These are phyloP conservation scores for Penicillium sp. DNA, from an alignment of 2,329 filamentous ascomycete species.

Conservation along the genomic window DNA sequence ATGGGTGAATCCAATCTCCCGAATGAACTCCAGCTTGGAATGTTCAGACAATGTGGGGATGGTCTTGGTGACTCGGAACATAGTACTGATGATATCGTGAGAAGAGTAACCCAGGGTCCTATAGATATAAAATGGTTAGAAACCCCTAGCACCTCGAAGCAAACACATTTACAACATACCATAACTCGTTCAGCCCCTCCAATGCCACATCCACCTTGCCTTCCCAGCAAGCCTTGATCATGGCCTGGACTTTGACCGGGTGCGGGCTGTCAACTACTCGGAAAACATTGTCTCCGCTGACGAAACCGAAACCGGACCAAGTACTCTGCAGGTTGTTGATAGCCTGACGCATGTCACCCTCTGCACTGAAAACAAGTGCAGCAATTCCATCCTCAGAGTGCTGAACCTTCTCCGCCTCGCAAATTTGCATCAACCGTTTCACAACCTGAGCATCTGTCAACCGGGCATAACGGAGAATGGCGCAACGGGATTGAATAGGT, in stretches of 20 bases:
- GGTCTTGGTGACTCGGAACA: slow-evolving; percentile 98
- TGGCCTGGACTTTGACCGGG: slow-evolving; percentile 96
- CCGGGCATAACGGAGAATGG: slow-evolving; percentile 89
- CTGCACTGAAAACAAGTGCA: slow-evolving; percentile 93
- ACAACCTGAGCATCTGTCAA: slow-evolving; percentile 92
- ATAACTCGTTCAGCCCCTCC: slow-evolving; percentile 83
- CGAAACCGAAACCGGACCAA: slow-evolving; percentile 87
- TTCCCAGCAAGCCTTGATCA: slow-evolving; percentile 97
- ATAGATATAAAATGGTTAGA: slow-evolving; percentile 13
- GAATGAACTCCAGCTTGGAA: slow-evolving; percentile 94
- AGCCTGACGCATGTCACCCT: slow-evolving; percentile 97
- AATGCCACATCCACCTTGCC: slow-evolving; percentile 85
- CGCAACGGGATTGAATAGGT: slow-evolving; percentile 94
- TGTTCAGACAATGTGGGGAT: slow-evolving; percentile 90
- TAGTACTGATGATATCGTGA: slow-evolving; percentile 97
- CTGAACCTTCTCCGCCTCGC: slow-evolving; percentile 85
- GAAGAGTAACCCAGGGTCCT: slow-evolving; percentile 90
- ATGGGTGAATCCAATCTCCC: slow-evolving; percentile 97
- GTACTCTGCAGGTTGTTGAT: slow-evolving; percentile 98
- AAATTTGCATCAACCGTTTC: slow-evolving; percentile 86
- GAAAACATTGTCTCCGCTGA: slow-evolving; percentile 98
- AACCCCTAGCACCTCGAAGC: background rate
- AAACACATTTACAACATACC: slow-evolving; percentile 50
- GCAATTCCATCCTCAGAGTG: slow-evolving; percentile 92
- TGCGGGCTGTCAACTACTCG: slow-evolving; percentile 95